A percentile compares a stretch with the other conserved stretches of the same genome.
phyloP scores from a whole-genome alignment of 2,329 filamentous ascomycete species.

The Colletotrichum tropicicola region DNA sequence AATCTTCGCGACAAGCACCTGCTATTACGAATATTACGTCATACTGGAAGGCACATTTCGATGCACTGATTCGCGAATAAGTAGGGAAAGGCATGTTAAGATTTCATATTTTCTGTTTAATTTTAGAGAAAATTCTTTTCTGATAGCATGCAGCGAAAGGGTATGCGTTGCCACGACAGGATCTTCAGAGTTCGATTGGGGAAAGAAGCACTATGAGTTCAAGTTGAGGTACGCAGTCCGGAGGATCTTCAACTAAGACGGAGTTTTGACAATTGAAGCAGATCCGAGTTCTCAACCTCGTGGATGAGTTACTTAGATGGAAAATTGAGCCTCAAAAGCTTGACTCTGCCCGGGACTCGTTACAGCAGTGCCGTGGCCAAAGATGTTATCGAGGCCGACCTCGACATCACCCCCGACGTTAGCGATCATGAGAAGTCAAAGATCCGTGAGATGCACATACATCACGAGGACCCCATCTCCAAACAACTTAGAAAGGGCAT shows the following conservation, averaged over 20 bases:
- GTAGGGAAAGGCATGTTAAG: background rate
- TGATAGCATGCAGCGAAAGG: background rate
- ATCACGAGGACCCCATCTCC: background rate
- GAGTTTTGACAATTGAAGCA: background rate
- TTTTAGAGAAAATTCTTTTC: background rate
- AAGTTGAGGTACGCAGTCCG: background rate
- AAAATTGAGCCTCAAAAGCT: background rate
- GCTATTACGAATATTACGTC: background rate
- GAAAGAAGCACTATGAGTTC: background rate
- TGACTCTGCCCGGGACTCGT: constrained; percentile 6
- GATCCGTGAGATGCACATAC: background rate
- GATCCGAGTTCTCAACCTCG: background rate
- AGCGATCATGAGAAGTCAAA: background rate
- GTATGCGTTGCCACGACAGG: background rate
- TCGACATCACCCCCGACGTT: background rate
- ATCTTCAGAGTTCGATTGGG: background rate
- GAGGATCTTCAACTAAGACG: background rate
- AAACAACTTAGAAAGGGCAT: background rate
- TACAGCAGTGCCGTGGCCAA: background rate
- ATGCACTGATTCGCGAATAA: background rate
- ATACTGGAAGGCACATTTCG: background rate
- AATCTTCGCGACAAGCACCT: background rate
- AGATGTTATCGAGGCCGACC: background rate
- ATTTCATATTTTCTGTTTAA: background rate
- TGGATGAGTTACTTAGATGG: constrained; percentile 9